Base-by-base conservation (phyloP, 129 eudicot species). In the Tanacetum coccineum region DNA sequence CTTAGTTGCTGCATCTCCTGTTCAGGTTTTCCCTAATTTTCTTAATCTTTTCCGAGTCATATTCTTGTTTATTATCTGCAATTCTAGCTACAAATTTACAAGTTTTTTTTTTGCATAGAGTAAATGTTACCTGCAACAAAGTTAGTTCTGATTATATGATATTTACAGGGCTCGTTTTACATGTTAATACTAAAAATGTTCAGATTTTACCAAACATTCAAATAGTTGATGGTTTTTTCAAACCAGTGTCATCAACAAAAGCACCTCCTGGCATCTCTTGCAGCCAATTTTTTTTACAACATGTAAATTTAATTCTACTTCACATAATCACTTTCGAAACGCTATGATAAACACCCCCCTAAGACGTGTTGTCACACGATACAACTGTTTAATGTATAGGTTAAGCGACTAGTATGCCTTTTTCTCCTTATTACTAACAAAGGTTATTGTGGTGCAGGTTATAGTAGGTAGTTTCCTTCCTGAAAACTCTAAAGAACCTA, bases 401-500 rank as follows among this genome's bases (percentile, higher is more conserved):
- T 36, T 8, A 14, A 49, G 54, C 17, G 54, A 12, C n/a, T 49
- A 15, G 13, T 15, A 49, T 36, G 13, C 15, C 4, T 56, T 42
- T 40, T n/a, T 1, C n/a, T 13, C 18, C 42, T 0, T 36, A 36
- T 36, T 36, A 6, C 9, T 36, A 36, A 36, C 42, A 36, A 36
- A 36, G 42, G 42, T 36, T 76, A 40, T 20, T 53, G 39, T 36
- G 67, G 13, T 76, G 80, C 88, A 90, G 95, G 95, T 90, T 6
- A 79, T 90, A 32, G 97, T 90, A 12, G 97, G 97, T 42, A 90
- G 97, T 75, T 90, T 90, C 48, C 65, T 82, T 39, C 81, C 86
- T 15, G 88, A 85, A 62, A 79, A 65, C 25, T 48, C 52, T 15
- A 85, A 80, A 70, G 91, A 85, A 62, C 60, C 74, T 0, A 79